Percentiles rank a stretch among this genome's conserved stretches.
Conservation (phyloP, 1,139 yeast species). For the Sugiyamaella neomexicana region DNA sequence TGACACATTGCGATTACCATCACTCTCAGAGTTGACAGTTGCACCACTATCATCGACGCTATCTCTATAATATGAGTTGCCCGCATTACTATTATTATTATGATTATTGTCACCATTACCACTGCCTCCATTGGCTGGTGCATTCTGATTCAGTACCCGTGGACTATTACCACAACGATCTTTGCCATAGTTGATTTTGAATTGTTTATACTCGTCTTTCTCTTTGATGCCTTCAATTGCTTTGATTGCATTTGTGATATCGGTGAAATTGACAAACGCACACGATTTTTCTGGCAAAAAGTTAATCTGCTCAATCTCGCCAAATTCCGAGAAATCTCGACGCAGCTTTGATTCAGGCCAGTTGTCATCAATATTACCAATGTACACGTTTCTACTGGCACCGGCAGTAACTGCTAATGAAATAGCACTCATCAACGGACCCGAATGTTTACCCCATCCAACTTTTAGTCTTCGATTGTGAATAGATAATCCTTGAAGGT, state of each 20-base stretch:
- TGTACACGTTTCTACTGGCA: constrained; percentile 86
- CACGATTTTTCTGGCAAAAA: constrained; percentile 80
- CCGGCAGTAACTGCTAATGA: constrained; percentile 90
- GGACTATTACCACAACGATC: constrained; percentile 92
- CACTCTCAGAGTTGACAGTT: constrained; percentile 10
- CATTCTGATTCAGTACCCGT: constrained; percentile 22
- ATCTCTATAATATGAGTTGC: neutral
- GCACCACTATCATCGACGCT: constrained; percentile 8
- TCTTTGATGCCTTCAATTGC: constrained; percentile 71
- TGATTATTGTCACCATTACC: neutral
- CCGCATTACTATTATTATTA: no score
- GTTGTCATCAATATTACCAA: constrained; percentile 65
- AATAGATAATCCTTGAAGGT: constrained; percentile 75
- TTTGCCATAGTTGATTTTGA: constrained; percentile 84
- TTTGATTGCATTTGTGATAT: constrained; percentile 80
- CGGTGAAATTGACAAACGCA: constrained; percentile 89
- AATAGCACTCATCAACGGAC: constrained; percentile 79
- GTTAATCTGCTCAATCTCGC: constrained; percentile 93
- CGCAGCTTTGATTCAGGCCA: constrained; percentile 64
- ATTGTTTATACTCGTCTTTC: constrained; percentile 48
- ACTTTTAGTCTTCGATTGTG: constrained; percentile 80
- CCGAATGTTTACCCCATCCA: constrained; percentile 97
- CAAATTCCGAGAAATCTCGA: constrained; percentile 73
- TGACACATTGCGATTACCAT: constrained; percentile 7
- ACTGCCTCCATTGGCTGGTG: neutral